phyloP scores from a whole-genome alignment of 208 protist species.

The Acanthamoeba triangularis region DNA sequence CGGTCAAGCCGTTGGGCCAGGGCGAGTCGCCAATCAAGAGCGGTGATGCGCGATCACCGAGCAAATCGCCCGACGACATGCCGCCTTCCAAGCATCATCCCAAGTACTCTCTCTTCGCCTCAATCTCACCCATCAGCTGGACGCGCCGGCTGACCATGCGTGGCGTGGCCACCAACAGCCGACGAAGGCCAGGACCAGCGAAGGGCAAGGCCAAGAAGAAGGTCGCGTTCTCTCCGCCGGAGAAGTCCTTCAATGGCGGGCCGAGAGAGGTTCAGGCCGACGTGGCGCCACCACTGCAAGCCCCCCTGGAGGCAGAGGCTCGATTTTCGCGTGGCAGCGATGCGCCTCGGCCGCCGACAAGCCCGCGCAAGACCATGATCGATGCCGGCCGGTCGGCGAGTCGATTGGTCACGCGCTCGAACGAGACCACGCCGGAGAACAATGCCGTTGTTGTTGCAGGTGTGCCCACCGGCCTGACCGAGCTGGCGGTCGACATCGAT shows the following conservation, averaged over 20 bases:
- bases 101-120: background rate
- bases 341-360: too few species aligned
- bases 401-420: too few species aligned
- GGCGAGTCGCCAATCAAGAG: constrained; percentile 34
- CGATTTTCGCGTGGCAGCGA: background rate
- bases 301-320: background rate
- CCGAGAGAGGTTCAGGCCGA: background rate
- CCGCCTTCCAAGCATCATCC: background rate
- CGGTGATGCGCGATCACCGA: background rate
- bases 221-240: background rate
- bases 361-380: too few species aligned
- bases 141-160: background rate
- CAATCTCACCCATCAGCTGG: too few species aligned
- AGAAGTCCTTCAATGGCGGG: background rate
- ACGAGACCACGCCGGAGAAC: background rate
- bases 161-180: too few species aligned
- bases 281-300: background rate
- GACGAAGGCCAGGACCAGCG: too few species aligned
- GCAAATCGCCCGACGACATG: background rate
- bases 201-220: constrained; percentile 31
- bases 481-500: background rate
- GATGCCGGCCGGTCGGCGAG: background rate
- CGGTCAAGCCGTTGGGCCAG: constrained; percentile 19
- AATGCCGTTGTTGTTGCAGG: background rate
- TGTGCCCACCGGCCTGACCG: too few species aligned